A percentile compares a stretch with the other conserved stretches of the same genome.
phyloP scores from a whole-genome alignment of 2,329 filamentous ascomycete species.

The Chrysosporium keratinophilum region DNA sequence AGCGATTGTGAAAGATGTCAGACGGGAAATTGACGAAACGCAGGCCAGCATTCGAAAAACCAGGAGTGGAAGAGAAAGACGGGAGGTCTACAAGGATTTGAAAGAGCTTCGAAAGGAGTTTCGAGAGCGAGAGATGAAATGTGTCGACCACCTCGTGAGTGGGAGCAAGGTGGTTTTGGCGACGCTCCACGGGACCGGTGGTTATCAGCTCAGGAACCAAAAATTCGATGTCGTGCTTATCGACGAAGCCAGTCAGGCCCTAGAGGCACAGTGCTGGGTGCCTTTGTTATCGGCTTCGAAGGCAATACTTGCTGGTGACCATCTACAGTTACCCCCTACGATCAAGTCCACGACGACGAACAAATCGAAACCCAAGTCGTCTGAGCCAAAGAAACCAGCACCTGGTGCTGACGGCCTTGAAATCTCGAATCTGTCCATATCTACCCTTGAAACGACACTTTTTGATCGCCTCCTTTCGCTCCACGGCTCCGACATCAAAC shows the following conservation, averaged over 20 bases:
- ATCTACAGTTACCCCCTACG: slow-evolving; percentile 85
- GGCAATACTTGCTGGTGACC: slow-evolving; percentile 84
- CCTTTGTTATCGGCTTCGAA: slow-evolving; percentile 69
- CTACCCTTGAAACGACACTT: slow-evolving; percentile 71
- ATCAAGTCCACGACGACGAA: slow-evolving; percentile 59
- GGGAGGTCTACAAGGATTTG: slow-evolving; percentile 72
- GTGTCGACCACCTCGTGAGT: slow-evolving; percentile 63
- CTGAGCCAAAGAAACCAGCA: slow-evolving; percentile 21
- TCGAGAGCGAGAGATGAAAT: slow-evolving; percentile 69
- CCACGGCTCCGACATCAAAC: slow-evolving; percentile 74
- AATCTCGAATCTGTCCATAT: slow-evolving; percentile 19
- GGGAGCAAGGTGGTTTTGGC: slow-evolving; percentile 81
- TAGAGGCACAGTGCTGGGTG: slow-evolving; percentile 97
- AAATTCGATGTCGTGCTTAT: slow-evolving; percentile 89
- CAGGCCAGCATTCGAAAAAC: slow-evolving; percentile 83
- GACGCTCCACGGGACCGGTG: slow-evolving; percentile 84
- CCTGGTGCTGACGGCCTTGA: slow-evolving; percentile 6
- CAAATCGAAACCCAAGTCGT: slow-evolving; percentile 38
- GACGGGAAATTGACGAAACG: slow-evolving; percentile 85
- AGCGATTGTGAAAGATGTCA: slow-evolving; percentile 77
- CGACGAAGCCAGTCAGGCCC: slow-evolving; percentile 88
- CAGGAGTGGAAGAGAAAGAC: slow-evolving; percentile 65
- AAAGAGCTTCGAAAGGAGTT: slow-evolving; percentile 81
- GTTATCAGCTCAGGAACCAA: slow-evolving; percentile 67
- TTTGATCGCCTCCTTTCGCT: slow-evolving; percentile 79